Percentiles rank a stretch among this genome's conserved stretches.
phyloP scores from a whole-genome alignment of 2,329 filamentous ascomycete species.

The Talaromyces sp. region DNA sequence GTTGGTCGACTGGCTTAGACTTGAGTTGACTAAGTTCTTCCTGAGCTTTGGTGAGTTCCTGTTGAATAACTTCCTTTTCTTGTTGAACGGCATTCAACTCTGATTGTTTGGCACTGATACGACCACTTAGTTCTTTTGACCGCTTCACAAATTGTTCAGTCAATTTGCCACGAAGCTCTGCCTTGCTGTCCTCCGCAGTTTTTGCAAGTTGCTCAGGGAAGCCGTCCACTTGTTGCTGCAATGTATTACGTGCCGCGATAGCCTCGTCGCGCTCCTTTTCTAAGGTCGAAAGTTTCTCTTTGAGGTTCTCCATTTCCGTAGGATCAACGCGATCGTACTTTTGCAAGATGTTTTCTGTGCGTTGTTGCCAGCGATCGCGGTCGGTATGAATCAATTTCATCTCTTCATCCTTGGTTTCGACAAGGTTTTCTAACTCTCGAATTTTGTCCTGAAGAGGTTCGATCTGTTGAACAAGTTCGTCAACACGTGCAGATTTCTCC shows the following conservation, averaged over 20 bases:
- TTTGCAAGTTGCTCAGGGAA: conserved; percentile 48
- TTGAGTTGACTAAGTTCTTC: conserved; percentile 52
- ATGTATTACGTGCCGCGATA: conserved; percentile 47
- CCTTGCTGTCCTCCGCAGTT: conserved; percentile 44
- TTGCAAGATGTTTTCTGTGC: conserved; percentile 89
- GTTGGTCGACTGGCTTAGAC: conserved; percentile 52
- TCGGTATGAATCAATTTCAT: conserved; percentile 86
- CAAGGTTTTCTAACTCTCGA: conserved; percentile 75
- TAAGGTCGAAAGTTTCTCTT: conserved; percentile 66
- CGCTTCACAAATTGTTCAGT: conserved; percentile 54
- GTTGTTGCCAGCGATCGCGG: conserved; percentile 91
- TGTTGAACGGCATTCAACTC: conserved; percentile 49
- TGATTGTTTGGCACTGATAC: conserved; percentile 53
- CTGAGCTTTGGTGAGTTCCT: conserved; percentile 62
- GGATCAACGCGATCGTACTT: conserved; percentile 96
- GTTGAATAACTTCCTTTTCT: conserved; percentile 67
- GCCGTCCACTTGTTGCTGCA: conserved; percentile 50
- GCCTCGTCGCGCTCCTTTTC: conserved; percentile 67
- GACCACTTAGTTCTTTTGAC: conserved; percentile 61
- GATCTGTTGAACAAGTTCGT: conserved; percentile 70
- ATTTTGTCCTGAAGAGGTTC: conserved; percentile 79
- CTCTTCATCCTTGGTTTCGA: conserved; percentile 79
- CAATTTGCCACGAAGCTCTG: conserved; percentile 48
- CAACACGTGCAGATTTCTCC: conserved; percentile 70
- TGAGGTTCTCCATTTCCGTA: conserved; percentile 84